phyloP scores from a whole-genome alignment of 192 early-diverging fungal genomes.

The Coemansia sp. region DNA sequence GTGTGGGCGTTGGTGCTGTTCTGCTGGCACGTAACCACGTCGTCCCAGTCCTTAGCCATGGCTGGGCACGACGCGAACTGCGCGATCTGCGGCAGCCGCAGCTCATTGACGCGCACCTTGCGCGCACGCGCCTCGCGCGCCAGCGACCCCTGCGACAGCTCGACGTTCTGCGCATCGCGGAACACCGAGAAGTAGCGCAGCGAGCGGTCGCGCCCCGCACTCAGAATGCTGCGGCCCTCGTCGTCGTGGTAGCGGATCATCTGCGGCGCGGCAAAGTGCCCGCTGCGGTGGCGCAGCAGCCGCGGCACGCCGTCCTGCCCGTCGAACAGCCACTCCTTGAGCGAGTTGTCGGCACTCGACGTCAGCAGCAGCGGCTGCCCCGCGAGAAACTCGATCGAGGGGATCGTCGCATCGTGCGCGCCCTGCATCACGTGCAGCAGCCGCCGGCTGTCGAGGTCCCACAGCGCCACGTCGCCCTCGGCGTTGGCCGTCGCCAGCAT shows the following conservation, averaged over 20 bases:
- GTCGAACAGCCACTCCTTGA: constrained; percentile 98
- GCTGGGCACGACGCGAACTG: constrained; percentile 68
- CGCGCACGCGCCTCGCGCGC: constrained; percentile 58
- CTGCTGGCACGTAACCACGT: constrained; percentile 85
- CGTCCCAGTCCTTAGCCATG: constrained; percentile 86
- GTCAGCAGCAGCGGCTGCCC: constrained; percentile 88
- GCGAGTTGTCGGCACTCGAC: constrained; percentile 85
- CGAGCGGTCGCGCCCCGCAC: constrained; percentile 79
- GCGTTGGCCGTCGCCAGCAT: constrained; percentile 91
- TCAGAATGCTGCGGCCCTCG: constrained; percentile 73
- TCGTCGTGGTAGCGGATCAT: constrained; percentile 74
- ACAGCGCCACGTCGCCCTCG: constrained; percentile 85
- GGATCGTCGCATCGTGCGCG: constrained; percentile 79
- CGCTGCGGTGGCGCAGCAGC: constrained; percentile 79
- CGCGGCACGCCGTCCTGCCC: constrained; percentile 74
- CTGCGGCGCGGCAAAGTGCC: constrained; percentile 86
- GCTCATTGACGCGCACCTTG: constrained; percentile 59
- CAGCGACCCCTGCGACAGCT: constrained; percentile 76
- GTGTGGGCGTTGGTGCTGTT: constrained; percentile 71
- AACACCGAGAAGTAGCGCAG: constrained; percentile 80
- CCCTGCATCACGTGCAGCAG: constrained; percentile 79
- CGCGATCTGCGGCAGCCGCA: constrained; percentile 74
- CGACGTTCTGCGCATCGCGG: constrained; percentile 80
- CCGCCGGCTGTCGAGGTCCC: constrained; percentile 83
- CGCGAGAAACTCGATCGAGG: constrained; percentile 75